Evolutionary conservation across 2,329 filamentous ascomycete species (phyloP).

Genomic region (Aspergillus terreus): DNA sequence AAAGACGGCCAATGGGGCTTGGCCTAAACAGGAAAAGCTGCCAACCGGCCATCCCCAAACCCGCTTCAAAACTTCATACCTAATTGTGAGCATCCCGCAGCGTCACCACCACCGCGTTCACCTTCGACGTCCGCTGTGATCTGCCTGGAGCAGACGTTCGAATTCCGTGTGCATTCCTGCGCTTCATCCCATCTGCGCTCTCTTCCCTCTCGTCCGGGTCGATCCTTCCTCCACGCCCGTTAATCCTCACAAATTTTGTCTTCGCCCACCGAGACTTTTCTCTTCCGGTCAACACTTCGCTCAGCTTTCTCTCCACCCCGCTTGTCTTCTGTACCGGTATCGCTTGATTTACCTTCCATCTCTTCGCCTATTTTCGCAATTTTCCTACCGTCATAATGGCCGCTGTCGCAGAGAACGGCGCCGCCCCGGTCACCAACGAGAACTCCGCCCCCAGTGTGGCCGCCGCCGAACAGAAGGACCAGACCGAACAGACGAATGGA

Average conservation of each 20-base stretch:
- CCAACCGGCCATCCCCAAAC: constrained; percentile 18
- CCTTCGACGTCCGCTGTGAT: constrained; percentile 18
- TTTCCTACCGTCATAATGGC: constrained; percentile 31
- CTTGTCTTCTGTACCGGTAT: not conserved
- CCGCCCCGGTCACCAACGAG: constrained; percentile 46
- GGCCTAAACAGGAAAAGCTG: constrained; percentile 24
- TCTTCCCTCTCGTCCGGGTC: constrained; percentile 13
- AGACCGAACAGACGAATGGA: constrained; percentile 30
- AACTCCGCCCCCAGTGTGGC: constrained; percentile 51
- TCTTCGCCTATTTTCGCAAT: not conserved
- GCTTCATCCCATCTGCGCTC: constrained; percentile 11
- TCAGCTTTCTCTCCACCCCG: constrained; percentile 5
- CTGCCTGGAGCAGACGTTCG: constrained; percentile 39
- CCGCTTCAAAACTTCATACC: constrained; percentile 28
- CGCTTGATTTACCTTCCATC: not conserved
- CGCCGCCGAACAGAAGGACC: constrained; percentile 43
- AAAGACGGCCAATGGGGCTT: constrained; percentile 9
- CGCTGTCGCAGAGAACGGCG: constrained; percentile 34
- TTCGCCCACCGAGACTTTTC: constrained; percentile 16
- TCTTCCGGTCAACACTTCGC: constrained; percentile 6
- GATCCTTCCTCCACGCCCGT: constrained; percentile 24
- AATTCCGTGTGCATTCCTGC: constrained; percentile 6
- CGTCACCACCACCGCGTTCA: constrained; percentile 12
- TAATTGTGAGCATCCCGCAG: constrained; percentile 17
- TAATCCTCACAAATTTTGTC: constrained; percentile 20